phyloP scores from a whole-genome alignment of 148 eudicot species.

The Diospyros kaki region DNA sequence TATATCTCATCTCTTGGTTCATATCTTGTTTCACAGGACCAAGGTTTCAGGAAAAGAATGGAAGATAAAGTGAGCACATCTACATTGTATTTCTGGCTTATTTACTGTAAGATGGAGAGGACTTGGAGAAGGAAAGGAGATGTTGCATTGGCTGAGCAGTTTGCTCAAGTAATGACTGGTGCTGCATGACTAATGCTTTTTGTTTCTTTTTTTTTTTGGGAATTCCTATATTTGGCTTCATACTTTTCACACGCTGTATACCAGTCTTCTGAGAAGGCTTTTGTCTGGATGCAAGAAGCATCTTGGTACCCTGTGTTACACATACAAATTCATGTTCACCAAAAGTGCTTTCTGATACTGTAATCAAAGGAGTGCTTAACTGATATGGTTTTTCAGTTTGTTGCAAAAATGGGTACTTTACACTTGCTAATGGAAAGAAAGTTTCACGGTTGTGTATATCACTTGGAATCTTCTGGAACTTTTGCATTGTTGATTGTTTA shows the following conservation, averaged over 20 bases:
- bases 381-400: constrained; percentile 28
- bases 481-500: no score
- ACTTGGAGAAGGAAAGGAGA: constrained; percentile 2
- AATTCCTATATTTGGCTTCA: constrained; percentile 25
- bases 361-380: constrained; percentile 16
- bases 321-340: constrained; percentile 17
- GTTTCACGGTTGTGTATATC: not conserved
- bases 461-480: no score
- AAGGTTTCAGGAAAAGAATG: constrained; percentile 41
- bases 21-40: constrained; percentile 38
- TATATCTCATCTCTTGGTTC: not conserved
- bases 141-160: constrained; percentile 1
- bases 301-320: constrained; percentile 7
- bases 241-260: not conserved
- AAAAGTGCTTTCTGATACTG: no score
- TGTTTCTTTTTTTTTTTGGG: constrained; percentile 5
- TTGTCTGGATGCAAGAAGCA: constrained; percentile 10
- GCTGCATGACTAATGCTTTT: constrained; percentile 15
- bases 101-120: constrained; percentile 1
- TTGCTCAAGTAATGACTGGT: constrained; percentile 12
- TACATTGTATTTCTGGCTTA: constrained; percentile 12
- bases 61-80: constrained; percentile 36
- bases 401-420: constrained; percentile 14
- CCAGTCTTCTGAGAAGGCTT: constrained; percentile 16
- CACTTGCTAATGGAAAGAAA: constrained; percentile 15